Base-by-base conservation (phyloP, 116 monocot species). In the Papilionanthe hybrid region DNA sequence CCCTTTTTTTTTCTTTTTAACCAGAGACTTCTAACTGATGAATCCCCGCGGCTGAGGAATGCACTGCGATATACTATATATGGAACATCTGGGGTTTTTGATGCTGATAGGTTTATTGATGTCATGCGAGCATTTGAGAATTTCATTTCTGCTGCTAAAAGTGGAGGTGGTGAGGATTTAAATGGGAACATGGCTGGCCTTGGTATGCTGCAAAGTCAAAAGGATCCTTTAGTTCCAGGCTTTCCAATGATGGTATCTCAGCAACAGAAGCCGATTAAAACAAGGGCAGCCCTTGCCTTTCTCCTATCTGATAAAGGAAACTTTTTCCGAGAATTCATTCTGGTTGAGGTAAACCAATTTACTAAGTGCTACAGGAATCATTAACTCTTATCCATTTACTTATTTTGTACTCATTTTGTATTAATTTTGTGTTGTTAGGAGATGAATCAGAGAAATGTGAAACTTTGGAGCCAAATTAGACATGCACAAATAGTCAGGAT, bases 101-200 rank as follows among this genome's bases (percentile, higher is more conserved):
- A 98, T 79, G 98, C 98, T 9, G 98, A 98, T 78, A 90, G 94
- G 84, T 98, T 98, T 74, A 98, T 98, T 67, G 98, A 98, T 87
- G 91, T 98, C n/a, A 98, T 98, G 98, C 98, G 93, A 91, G 98
- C 98, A 72, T 98, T 98, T 82, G 98, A 98, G 75, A 98, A 85
- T 85, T 98, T 98, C 50, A 90, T 98, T 48, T 86, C 75, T 68
- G 98, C 98, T 56, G 98, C 98, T 78, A 98, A 94, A 87, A 98
- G 98, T 82, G 98, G 98, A 37, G 98, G 98, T 45, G 98, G 98
- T 8, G 98, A 98, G 79, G 77, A 79, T 11, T 67, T 94, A 71
- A 92, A 94, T 49, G 94, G 98, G 68, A 88, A 85, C 79, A 98
- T 98, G 98, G 98, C 94, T 81, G 91, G 78, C 72, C 93, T 98